Percentiles rank a stretch among this genome's conserved stretches.
phyloP scores from a whole-genome alignment of 2,329 filamentous ascomycete species.

The Colletotrichum aenigma region DNA sequence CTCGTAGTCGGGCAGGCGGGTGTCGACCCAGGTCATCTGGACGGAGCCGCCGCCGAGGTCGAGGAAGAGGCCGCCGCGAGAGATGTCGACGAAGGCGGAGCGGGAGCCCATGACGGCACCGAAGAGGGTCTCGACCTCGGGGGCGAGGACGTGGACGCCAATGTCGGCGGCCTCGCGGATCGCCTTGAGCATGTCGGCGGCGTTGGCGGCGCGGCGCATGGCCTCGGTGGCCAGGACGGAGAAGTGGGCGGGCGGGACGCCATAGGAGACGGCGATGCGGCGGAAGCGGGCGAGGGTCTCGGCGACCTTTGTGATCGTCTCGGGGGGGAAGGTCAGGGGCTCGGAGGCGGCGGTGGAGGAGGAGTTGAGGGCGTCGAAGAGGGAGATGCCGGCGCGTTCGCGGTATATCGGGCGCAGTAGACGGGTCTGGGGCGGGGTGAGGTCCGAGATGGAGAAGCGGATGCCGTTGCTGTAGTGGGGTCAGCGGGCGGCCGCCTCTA shows the following conservation, averaged over 20 bases:
- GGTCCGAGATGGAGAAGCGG: slow-evolving; percentile 85
- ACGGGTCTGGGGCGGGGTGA: slow-evolving; percentile 73
- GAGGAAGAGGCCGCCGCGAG: slow-evolving; percentile 74
- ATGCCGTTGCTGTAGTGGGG: slow-evolving; percentile 76
- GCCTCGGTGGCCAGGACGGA: slow-evolving; percentile 87
- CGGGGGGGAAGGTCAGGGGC: slow-evolving; percentile 47
- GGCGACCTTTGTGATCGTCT: slow-evolving; percentile 70
- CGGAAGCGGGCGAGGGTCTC: slow-evolving; percentile 73
- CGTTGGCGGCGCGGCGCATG: slow-evolving; percentile 80
- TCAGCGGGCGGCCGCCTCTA: neutral
- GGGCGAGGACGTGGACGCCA: slow-evolving; percentile 73
- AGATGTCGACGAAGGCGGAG: slow-evolving; percentile 71
- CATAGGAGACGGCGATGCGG: slow-evolving; percentile 70
- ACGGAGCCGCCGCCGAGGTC: slow-evolving; percentile 80
- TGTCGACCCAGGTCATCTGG: slow-evolving; percentile 68
- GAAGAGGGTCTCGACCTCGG: slow-evolving; percentile 81
- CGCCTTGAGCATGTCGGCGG: slow-evolving; percentile 65
- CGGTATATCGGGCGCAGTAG: slow-evolving; percentile 79
- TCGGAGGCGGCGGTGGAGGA: slow-evolving; percentile 32
- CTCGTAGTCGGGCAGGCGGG: slow-evolving; percentile 50
- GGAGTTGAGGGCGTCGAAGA: slow-evolving; percentile 80
- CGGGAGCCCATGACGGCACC: slow-evolving; percentile 81
- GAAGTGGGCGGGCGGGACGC: slow-evolving; percentile 68
- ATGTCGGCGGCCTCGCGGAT: slow-evolving; percentile 68
- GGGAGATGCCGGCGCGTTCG: slow-evolving; percentile 79